Evolutionary conservation across 2,329 filamentous ascomycete genomes (phyloP).

Genomic region (Aspergillus terreus): DNA sequence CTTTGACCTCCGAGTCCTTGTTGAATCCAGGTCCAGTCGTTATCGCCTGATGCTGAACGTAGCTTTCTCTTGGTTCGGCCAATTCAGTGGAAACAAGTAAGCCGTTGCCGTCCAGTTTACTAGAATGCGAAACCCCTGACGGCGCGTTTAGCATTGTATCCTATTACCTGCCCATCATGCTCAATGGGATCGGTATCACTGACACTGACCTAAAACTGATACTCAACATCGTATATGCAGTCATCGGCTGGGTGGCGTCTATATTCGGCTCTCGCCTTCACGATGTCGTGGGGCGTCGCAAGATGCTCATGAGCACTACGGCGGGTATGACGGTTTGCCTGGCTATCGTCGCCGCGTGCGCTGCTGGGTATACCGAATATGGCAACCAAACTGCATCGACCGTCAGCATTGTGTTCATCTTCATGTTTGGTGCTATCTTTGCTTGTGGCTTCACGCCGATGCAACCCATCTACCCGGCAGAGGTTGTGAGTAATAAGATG

Average conservation of each 20-base stretch:
- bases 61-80: conserved; percentile 9
- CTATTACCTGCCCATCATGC: conserved; percentile 7
- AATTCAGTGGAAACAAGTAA: conserved; percentile 10
- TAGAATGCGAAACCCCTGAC: too few relatives aligned
- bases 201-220: conserved; percentile 5
- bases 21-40: conserved; percentile 7
- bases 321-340: conserved; percentile 10
- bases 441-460: conserved; percentile 48
- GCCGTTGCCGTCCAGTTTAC: background rate
- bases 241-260: conserved; percentile 6
- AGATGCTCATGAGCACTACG: conserved; percentile 7
- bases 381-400: conserved; percentile 30
- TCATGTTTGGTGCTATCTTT: conserved; percentile 50
- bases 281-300: conserved; percentile 8
- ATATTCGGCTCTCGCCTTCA: conserved; percentile 8
- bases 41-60: conserved; percentile 10
- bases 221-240: conserved; percentile 10
- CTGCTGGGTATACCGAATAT: conserved; percentile 6
- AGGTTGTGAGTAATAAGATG: conserved; percentile 53
- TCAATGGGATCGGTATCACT: conserved; percentile 5
- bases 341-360: conserved; percentile 6
- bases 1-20: conserved; percentile 6
- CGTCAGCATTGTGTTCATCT: conserved; percentile 48
- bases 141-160: conserved; percentile 3
- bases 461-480: conserved; percentile 51